A percentile compares a stretch with the other conserved stretches of the same genome.
Evolutionary conservation across 495 filamentous ascomycete genomes (phyloP).

Genomic region (Cercophora sp.): DNA sequence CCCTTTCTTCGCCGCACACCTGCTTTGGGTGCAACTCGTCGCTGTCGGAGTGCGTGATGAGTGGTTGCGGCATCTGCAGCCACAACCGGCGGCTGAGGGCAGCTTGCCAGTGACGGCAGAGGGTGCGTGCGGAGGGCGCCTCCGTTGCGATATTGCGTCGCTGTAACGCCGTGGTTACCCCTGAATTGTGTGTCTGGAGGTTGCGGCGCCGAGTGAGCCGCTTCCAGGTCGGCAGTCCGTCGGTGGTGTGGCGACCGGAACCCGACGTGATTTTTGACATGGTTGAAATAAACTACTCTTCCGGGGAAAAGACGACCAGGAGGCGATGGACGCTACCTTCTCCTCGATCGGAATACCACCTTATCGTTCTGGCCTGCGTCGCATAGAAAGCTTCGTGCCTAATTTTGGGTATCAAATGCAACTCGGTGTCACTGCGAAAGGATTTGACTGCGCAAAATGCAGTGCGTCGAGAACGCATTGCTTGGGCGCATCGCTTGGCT

Average conservation of each 20-base stretch:
- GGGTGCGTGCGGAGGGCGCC: constrained; percentile 17
- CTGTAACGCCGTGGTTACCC: constrained; percentile 15
- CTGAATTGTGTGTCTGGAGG: constrained; percentile 7
- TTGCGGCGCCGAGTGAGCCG: constrained; percentile 1
- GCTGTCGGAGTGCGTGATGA: too few species aligned
- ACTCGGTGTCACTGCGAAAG: not conserved
- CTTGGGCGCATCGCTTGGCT: not conserved
- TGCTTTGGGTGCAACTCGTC: too few species aligned
- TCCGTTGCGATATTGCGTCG: constrained; percentile 18
- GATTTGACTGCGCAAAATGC: too few species aligned
- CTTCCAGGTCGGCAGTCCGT: not conserved
- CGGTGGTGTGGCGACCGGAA: not conserved
- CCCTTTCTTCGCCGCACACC: too few species aligned
- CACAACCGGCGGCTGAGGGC: not conserved
- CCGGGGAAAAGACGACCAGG: constrained; percentile 6
- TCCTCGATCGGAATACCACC: constrained; percentile 10
- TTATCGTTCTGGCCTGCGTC: constrained; percentile 1
- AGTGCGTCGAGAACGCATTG: not conserved
- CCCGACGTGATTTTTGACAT: constrained; percentile 1
- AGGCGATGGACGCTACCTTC: too few species aligned
- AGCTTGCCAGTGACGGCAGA: not conserved
- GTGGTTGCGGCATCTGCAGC: not conserved
- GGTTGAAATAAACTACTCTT: too few species aligned
- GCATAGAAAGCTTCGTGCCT: constrained; percentile 3
- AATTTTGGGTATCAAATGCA: not conserved